A percentile compares a stretch with the other conserved stretches of the same genome.
Conservation (phyloP, 257 asterid genomes). For the Solanum chaucha region DNA sequence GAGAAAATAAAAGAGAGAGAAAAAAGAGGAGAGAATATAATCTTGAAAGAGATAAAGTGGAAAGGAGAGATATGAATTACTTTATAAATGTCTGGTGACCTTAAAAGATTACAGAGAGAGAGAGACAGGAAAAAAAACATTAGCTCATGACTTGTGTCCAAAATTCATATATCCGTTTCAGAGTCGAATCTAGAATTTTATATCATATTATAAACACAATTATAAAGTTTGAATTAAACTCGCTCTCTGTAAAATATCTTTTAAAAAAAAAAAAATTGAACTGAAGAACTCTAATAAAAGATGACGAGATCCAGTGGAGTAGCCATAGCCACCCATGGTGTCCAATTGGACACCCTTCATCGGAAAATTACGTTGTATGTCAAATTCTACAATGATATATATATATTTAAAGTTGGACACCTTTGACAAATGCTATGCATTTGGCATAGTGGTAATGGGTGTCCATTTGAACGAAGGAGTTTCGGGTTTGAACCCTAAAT, state of each 20-base stretch:
- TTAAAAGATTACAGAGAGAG: background rate
- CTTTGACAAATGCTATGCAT: no score
- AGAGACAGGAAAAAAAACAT: background rate
- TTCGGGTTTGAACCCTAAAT: no score
- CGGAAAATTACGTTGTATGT: no score
- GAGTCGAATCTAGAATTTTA: background rate
- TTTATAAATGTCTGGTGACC: conserved; percentile 4
- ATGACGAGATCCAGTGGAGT: background rate
- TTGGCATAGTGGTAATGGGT: no score
- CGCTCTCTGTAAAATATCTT: background rate
- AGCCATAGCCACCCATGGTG: no score
- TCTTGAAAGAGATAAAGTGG: conserved; percentile 9
- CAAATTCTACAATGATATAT: no score
- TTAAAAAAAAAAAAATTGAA: background rate
- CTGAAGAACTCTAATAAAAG: background rate
- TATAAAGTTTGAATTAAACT: background rate
- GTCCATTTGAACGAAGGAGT: no score
- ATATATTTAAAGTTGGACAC: no score
- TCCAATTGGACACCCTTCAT: no score
- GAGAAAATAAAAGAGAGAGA: background rate
- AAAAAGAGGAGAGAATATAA: background rate
- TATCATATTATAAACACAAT: background rate
- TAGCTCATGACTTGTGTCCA: background rate
- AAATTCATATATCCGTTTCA: background rate
- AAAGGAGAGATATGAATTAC: background rate